Evolutionary conservation across 1,139 yeast genomes (phyloP).

Genomic region (Chernovozyma sophiae-reginae): DNA sequence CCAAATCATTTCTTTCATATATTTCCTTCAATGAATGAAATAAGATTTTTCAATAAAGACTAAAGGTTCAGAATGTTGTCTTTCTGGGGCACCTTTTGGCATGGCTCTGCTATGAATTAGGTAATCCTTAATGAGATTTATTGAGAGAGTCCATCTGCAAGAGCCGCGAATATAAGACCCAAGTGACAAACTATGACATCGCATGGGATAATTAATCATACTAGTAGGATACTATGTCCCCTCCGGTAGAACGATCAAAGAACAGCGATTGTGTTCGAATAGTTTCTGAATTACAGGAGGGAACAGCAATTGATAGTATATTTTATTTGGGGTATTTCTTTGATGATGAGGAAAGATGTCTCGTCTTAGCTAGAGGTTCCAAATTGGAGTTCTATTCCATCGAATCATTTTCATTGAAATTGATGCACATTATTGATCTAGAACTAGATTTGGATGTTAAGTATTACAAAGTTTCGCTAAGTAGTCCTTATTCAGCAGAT

Average conservation of each 20-base stretch:
- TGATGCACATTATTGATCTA: background rate
- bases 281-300: constrained; percentile 1
- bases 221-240: background rate
- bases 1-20: too few relatives aligned
- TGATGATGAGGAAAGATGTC: background rate
- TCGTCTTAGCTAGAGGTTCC: constrained; percentile 1
- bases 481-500: background rate
- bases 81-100: too few relatives aligned
- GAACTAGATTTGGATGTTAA: background rate
- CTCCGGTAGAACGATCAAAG: background rate
- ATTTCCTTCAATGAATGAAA: too few relatives aligned
- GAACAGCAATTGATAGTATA: background rate
- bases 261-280: background rate
- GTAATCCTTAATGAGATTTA: too few relatives aligned
- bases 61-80: too few relatives aligned
- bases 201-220: too few relatives aligned
- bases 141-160: too few relatives aligned
- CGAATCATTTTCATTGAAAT: background rate
- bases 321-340: background rate
- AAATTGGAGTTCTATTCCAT: constrained; percentile 1
- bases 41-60: too few relatives aligned
- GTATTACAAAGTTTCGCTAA: background rate
- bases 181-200: too few relatives aligned
- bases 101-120: too few relatives aligned
- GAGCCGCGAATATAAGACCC: too few relatives aligned